These are phyloP conservation scores for Cryphonectria japonica DNA, from an alignment of 2,329 filamentous ascomycete species.

Conservation along the genomic window DNA sequence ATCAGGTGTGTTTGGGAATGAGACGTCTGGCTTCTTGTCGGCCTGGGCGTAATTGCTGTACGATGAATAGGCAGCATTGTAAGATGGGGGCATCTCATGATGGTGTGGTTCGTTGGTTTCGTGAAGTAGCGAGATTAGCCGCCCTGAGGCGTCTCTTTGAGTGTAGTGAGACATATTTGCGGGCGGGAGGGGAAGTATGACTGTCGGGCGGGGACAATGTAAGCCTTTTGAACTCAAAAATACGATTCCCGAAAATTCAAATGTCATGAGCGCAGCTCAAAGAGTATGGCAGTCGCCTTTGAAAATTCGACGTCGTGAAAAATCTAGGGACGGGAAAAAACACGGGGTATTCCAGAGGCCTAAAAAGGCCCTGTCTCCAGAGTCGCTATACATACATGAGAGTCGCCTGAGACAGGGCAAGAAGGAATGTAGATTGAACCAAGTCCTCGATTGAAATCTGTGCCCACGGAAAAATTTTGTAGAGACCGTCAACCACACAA, in stretches of 20 bases:
- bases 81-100: conserved; percentile 11
- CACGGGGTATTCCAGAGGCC: neutral
- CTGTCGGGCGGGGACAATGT: neutral
- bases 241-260: neutral
- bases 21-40: conserved; percentile 34
- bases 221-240: neutral
- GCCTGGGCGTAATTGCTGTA: conserved; percentile 15
- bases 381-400: neutral
- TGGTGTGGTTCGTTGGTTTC: conserved; percentile 16
- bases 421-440: neutral
- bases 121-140: conserved; percentile 26
- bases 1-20: conserved; percentile 57
- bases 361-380: neutral
- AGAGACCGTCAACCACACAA: neutral
- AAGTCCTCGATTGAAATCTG: neutral
- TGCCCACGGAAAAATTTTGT: neutral
- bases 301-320: neutral
- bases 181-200: neutral
- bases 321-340: neutral
- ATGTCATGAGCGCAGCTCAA: neutral
- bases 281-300: neutral
- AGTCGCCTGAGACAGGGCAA: neutral
- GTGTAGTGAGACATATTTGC: conserved; percentile 22
- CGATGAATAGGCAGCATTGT: neutral
- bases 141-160: conserved; percentile 24